These are phyloP conservation scores for Clitopilus passeckerianus DNA, from an alignment of 768 basidiomycete species.

Conservation along the genomic window DNA sequence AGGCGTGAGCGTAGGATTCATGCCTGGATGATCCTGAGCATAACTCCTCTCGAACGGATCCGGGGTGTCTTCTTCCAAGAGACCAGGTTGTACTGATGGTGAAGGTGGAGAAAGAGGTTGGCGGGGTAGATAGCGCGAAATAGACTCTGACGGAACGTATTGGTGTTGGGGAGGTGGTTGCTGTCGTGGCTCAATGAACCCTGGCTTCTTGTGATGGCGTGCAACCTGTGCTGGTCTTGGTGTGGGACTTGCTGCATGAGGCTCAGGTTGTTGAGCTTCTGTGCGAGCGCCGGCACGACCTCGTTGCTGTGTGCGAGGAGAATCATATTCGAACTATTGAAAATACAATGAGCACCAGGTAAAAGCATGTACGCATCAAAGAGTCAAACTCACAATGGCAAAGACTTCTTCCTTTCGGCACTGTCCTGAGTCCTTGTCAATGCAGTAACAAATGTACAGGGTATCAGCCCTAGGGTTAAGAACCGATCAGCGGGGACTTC, in stretches of 20 bases:
- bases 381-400: constrained; percentile 24
- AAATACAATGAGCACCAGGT: neutral
- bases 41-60: constrained; percentile 38
- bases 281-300: constrained; percentile 1
- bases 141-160: constrained; percentile 15
- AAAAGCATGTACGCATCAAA: neutral
- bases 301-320: constrained; percentile 7
- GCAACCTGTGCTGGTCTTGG: constrained; percentile 7
- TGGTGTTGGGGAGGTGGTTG: constrained; percentile 11
- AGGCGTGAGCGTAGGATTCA: constrained; percentile 7
- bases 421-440: constrained; percentile 39
- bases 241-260: constrained; percentile 6
- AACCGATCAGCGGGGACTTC: neutral
- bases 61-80: constrained; percentile 28
- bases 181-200: neutral
- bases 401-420: constrained; percentile 37
- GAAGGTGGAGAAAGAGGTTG: constrained; percentile 18
- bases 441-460: constrained; percentile 44
- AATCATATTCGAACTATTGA: constrained; percentile 28
- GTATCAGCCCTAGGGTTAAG: constrained; percentile 33
- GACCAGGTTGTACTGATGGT: constrained; percentile 6
- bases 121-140: constrained; percentile 20
- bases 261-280: constrained; percentile 1
- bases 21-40: constrained; percentile 18
- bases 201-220: constrained; percentile 2